These are phyloP conservation scores for Botrytis tulipae DNA, from an alignment of 2,329 filamentous ascomycete species.

Conservation along the genomic window DNA sequence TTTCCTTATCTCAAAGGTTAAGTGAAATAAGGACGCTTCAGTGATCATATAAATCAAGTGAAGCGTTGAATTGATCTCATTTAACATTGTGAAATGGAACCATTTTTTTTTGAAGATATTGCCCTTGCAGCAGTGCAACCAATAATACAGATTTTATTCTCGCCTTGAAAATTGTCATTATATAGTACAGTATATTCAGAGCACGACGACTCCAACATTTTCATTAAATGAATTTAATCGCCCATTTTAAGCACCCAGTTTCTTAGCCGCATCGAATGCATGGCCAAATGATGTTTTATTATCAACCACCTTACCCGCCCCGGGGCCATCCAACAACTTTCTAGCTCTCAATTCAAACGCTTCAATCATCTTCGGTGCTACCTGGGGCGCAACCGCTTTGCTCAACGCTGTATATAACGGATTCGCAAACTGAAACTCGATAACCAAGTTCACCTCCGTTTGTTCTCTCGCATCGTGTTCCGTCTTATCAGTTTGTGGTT, in stretches of 20 bases:
- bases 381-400: slow-evolving; percentile 75
- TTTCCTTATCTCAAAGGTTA: not conserved
- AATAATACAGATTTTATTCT: not conserved
- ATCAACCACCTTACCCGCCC: slow-evolving; percentile 20
- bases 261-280: slow-evolving; percentile 20
- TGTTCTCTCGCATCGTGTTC: slow-evolving; percentile 41
- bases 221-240: not conserved
- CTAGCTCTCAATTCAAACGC: slow-evolving; percentile 84
- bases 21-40: no score
- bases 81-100: not conserved
- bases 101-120: not conserved
- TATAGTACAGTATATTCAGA: not conserved
- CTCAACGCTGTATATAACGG: slow-evolving; percentile 85
- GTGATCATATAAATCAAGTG: not conserved
- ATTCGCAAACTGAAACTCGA: slow-evolving; percentile 83
- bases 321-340: slow-evolving; percentile 47
- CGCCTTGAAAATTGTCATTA: not conserved
- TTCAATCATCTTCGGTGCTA: slow-evolving; percentile 85
- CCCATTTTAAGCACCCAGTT: slow-evolving; percentile 10
- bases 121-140: not conserved
- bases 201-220: no score
- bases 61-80: not conserved
- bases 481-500: slow-evolving; percentile 35
- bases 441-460: slow-evolving; percentile 72
- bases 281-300: slow-evolving; percentile 15